Conservation (phyloP, 1,284 basidiomycete genomes). For the Fomitopsis pinicola region DNA sequence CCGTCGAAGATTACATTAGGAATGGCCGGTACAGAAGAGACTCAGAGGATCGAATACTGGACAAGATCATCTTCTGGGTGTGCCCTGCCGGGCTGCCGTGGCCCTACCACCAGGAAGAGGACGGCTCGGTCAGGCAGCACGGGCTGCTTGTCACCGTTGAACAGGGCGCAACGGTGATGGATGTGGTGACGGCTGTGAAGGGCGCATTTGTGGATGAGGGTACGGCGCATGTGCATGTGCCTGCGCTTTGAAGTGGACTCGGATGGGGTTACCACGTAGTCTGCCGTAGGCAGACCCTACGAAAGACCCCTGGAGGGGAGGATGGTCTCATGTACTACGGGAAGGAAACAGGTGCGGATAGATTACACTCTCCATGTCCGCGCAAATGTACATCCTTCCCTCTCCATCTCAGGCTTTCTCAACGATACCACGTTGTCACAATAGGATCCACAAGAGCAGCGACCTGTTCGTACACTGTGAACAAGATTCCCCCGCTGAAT, state of each 20-base stretch:
- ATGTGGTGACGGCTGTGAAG: neutral
- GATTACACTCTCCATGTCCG: neutral
- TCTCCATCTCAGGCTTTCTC: neutral
- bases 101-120: constrained; percentile 1
- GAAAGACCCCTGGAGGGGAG: no score
- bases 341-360: neutral
- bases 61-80: neutral
- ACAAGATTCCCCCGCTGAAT: neutral
- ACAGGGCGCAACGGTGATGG: neutral
- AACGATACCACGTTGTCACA: neutral
- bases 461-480: neutral
- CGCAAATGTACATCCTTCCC: neutral
- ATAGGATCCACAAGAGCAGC: neutral
- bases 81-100: neutral
- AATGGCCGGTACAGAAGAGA: neutral
- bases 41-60: neutral
- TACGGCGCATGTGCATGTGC: constrained; percentile 2
- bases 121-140: neutral
- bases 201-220: neutral
- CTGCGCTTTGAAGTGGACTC: neutral
- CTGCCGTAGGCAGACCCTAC: no score
- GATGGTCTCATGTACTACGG: no score
- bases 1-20: neutral
- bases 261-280: no score
- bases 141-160: constrained; percentile 4